Percentiles rank a stretch among this genome's conserved stretches.
phyloP scores from a whole-genome alignment of 1,139 yeast species.

The Blastobotrys illinoisensis region DNA sequence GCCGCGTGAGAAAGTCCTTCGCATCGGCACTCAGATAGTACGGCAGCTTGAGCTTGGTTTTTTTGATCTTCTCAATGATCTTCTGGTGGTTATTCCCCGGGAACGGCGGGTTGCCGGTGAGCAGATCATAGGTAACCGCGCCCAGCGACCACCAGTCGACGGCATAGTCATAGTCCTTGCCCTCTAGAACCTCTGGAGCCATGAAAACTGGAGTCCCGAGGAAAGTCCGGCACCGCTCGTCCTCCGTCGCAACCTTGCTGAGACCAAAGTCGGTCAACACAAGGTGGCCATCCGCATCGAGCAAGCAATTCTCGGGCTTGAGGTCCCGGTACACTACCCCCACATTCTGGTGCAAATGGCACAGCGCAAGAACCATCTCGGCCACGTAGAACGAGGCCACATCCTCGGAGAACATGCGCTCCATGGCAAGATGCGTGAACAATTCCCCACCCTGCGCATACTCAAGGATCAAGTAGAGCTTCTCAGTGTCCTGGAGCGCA shows the following conservation, averaged over 20 bases:
- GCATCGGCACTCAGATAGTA: conserved; percentile 79
- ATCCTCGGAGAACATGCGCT: conserved; percentile 77
- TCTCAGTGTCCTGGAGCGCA: conserved; percentile 81
- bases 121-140: conserved; percentile 77
- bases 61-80: conserved; percentile 74
- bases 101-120: conserved; percentile 92
- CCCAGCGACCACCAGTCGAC: conserved; percentile 99
- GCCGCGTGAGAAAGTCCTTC: conserved; percentile 67
- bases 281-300: conserved; percentile 72
- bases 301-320: conserved; percentile 88
- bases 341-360: conserved; percentile 70
- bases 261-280: conserved; percentile 90
- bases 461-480: conserved; percentile 74
- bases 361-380: conserved; percentile 75
- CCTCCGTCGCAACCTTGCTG: conserved; percentile 62
- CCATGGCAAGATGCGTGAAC: conserved; percentile 76
- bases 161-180: conserved; percentile 75
- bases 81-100: conserved; percentile 83
- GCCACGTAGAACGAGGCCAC: conserved; percentile 80
- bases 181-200: conserved; percentile 91
- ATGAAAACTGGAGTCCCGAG: conserved; percentile 94
- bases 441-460: conserved; percentile 93
- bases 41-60: conserved; percentile 62
- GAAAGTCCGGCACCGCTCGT: conserved; percentile 58
- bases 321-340: conserved; percentile 89